Base-by-base conservation (phyloP, 768 basidiomycete species). In the Trametes elegans region DNA sequence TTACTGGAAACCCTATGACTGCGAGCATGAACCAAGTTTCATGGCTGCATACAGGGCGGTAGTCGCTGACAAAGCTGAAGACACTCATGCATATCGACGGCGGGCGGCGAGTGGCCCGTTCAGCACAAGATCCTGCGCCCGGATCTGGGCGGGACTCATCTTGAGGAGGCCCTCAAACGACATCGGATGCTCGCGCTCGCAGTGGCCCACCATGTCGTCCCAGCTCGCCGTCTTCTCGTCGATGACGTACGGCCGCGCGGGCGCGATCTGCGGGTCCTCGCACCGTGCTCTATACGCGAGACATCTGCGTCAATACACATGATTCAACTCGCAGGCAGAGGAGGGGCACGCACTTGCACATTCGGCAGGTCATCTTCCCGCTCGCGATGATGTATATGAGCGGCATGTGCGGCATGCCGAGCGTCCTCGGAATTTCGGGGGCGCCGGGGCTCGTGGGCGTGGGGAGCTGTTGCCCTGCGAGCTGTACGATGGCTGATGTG, bases 271-370 rank as follows among this genome's bases (percentile, higher is more conserved):
- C 35, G 9, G 6, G 35, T 36, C 39, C 42, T 45, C 32, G 28
- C 18, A 26, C 13, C 49, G 27, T 38, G 21, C 47, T 13, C 45
- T 39, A 43, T 1, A 19, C 14, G 13, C 14, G n/a, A n/a, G n/a
- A n/a, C n/a, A n/a, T n/a, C n/a, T n/a, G n/a, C n/a, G n/a, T n/a
- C n/a, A n/a, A n/a, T n/a, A n/a, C n/a, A n/a, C n/a, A n/a, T n/a
- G n/a, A n/a, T n/a, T n/a, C n/a, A n/a, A n/a, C n/a, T n/a, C n/a
- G n/a, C n/a, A n/a, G n/a, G n/a, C n/a, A n/a, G 35, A 19, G 40
- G 19, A 21, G 11, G 24, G n/a, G 13, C 4, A 64, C 63, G 31
- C 48, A 60, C 63, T 19, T 41, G 63, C 63, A 64, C 41, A 64
- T 49, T 2, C 58, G 53, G 36, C 63, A 64, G 16, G 31, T 24